Base-by-base conservation (phyloP, 2,329 filamentous ascomycete species). In the Pyrenophora graminea region DNA sequence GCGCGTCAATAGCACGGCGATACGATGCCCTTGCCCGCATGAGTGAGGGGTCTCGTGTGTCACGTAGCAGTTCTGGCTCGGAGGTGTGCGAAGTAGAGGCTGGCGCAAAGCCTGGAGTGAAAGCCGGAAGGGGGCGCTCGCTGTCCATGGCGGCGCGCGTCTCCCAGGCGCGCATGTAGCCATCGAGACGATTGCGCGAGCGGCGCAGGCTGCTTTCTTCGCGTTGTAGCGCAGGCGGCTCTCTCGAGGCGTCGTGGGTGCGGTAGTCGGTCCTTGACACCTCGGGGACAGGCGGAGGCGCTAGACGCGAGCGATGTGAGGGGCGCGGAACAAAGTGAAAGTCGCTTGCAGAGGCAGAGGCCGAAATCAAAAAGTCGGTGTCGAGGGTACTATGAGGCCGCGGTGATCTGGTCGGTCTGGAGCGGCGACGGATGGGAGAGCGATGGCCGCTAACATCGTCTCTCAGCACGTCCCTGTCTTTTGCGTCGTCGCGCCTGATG, bases 341-440 rank as follows among this genome's bases (percentile, higher is more conserved):
- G 33, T 48, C 39, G 18, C 39, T 46, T 37, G 51, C 44, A 40
- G 59, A 51, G 40, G 59, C 60, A 10, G 53, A 45, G 15, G 48
- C 44, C 12, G 52, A 50, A 31, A 58, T 27, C 43, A 57, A 48
- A 37, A 63, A 61, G 50, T 57, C 57, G 18, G 48, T 51, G 41
- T 57, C 63, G 42, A 60, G 60, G 27, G 57, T 52, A 44, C 41
- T 55, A 34, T 31, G 59, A 45, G 46, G 59, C 56, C 49, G 48
- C 32, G 65, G 59, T 21, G 63, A 62, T 58, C 60, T 59, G 48
- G 57, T 60, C 27, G 58, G 55, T 38, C 67, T 64, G 37, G 60
- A 59, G 58, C 79, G 77, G 51, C 84, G 80, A 53, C 84, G 80
- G 63, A 86, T 86, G 36, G 81, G 72, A 33, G 82, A 85, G 65